Evolutionary conservation across 169 alveolate species (phyloP).

Genomic region (Eimeria tenella): DNA sequence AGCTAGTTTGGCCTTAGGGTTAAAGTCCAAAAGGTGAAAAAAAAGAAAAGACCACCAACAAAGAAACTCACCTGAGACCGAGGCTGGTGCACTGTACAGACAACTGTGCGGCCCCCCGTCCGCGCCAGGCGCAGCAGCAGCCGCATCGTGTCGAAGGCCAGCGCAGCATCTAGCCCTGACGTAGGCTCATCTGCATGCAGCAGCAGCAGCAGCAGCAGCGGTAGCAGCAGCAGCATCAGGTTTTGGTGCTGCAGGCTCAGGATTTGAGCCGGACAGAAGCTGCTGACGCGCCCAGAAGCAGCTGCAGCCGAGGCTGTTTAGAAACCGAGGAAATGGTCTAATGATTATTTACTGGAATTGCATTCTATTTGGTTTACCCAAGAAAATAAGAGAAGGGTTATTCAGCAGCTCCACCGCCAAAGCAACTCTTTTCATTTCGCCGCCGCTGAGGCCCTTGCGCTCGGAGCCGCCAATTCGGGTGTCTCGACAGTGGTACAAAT

Average conservation of each 20-base stretch:
- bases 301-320: too few relatives aligned
- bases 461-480: constrained; percentile 77
- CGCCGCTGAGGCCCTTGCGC: constrained; percentile 87
- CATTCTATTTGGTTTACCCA: constrained; percentile 88
- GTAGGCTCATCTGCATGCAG: constrained; percentile 89
- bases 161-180: constrained; percentile 90
- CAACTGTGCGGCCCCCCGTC: constrained; percentile 78
- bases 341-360: too few relatives aligned
- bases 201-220: constrained; percentile 23
- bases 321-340: too few relatives aligned
- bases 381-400: constrained; percentile 91
- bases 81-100: constrained; percentile 86
- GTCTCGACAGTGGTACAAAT: constrained; percentile 10
- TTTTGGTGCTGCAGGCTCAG: neutral
- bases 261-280: neutral
- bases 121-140: constrained; percentile 81
- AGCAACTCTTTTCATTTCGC: constrained; percentile 93
- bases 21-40: neutral
- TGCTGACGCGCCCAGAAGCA: too few relatives aligned
- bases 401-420: constrained; percentile 93
- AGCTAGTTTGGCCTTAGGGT: too few relatives aligned
- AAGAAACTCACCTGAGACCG: constrained; percentile 64
- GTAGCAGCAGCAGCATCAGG: neutral
- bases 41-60: neutral
- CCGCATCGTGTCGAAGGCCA: constrained; percentile 83